phyloP scores from a whole-genome alignment of 2,329 filamentous ascomycete genomes.

The Ceratocystis alfenasii region DNA sequence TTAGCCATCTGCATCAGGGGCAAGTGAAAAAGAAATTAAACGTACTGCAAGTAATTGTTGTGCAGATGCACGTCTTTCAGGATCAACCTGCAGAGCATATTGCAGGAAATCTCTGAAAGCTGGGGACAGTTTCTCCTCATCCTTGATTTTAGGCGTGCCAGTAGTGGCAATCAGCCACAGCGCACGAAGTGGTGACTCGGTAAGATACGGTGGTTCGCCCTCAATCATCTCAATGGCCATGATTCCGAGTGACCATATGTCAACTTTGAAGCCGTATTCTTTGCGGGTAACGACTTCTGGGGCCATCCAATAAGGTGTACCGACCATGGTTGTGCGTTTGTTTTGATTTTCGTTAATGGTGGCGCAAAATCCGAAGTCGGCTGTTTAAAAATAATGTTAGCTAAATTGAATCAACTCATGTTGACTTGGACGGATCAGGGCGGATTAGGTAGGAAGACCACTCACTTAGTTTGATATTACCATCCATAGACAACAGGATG shows the following conservation, averaged over 20 bases:
- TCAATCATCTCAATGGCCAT: constrained; percentile 99
- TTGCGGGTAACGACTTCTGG: constrained; percentile 95
- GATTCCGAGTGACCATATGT: constrained; percentile 97
- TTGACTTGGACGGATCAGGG: not conserved
- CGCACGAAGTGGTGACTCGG: constrained; percentile 82
- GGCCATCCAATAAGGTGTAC: constrained; percentile 99
- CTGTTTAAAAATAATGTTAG: constrained; percentile 38
- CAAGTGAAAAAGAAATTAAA: constrained; percentile 26
- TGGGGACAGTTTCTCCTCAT: constrained; percentile 67
- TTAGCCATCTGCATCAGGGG: too few relatives aligned
- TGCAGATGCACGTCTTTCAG: constrained; percentile 89
- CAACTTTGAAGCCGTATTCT: constrained; percentile 95
- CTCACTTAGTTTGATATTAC: constrained; percentile 94
- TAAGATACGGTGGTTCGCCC: constrained; percentile 92
- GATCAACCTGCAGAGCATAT: constrained; percentile 90
- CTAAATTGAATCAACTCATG: not conserved
- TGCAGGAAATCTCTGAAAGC: constrained; percentile 86
- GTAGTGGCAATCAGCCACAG: constrained; percentile 95
- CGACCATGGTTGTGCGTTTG: constrained; percentile 98
- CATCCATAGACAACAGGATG: constrained; percentile 82
- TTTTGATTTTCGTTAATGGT: constrained; percentile 96
- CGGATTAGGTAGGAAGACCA: constrained; percentile 23
- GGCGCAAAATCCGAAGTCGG: constrained; percentile 96
- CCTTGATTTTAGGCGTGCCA: constrained; percentile 88
- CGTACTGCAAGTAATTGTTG: constrained; percentile 85